Evolutionary conservation across 768 basidiomycete genomes (phyloP).

Genomic region (Kwoniella heveanensis): DNA sequence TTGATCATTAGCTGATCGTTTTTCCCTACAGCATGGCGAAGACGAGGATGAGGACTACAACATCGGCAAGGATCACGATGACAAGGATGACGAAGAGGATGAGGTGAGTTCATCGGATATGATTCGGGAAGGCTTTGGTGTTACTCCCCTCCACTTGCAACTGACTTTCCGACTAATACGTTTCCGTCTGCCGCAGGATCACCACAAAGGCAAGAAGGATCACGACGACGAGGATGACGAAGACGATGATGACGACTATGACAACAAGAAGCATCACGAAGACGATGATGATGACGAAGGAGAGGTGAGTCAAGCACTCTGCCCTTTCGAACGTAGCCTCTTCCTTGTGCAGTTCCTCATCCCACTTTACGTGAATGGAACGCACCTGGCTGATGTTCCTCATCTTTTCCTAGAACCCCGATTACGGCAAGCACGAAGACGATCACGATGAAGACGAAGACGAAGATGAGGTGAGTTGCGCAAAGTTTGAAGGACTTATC

Average conservation of each 20-base stretch:
- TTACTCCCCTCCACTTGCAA: no score
- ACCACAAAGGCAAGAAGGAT: neutral
- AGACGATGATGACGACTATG: constrained; percentile 1
- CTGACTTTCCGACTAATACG: neutral
- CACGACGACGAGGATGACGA: neutral
- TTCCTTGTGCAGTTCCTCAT: no score
- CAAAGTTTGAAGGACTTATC: no score
- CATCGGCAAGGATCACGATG: neutral
- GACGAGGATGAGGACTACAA: neutral
- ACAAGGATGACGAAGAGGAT: neutral
- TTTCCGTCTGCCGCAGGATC: neutral
- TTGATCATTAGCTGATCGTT: neutral
- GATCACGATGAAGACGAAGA: neutral
- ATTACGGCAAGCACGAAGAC: neutral
- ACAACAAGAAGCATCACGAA: constrained; percentile 1
- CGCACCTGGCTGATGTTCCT: no score
- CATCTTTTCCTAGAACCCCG: no score
- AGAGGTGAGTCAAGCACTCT: no score
- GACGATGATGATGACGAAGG: constrained; percentile 2
- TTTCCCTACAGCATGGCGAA: neutral
- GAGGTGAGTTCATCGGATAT: no score
- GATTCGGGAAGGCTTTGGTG: no score
- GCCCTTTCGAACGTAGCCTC: no score
- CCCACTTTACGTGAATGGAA: no score
- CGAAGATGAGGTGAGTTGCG: constrained; percentile 2